A percentile compares a stretch with the other conserved stretches of the same genome.
Evolutionary conservation across 139 green algal species (phyloP).

Genomic region (Chlorella sp.): DNA sequence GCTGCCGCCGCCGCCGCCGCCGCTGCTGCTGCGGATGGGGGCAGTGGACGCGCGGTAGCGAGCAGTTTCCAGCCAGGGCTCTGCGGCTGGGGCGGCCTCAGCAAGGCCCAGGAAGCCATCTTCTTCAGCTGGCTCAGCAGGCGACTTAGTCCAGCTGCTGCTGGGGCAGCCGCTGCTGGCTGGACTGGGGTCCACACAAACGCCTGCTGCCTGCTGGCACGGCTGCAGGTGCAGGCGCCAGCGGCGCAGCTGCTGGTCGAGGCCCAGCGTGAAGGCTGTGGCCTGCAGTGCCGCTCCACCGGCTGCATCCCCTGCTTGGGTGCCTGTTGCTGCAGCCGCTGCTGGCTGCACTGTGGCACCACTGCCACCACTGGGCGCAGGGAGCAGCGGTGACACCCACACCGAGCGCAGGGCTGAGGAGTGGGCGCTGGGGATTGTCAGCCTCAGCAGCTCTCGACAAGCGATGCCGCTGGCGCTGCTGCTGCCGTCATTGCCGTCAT

Average conservation of each 20-base stretch:
- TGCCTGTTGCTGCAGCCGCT: background rate
- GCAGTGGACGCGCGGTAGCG: background rate
- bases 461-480: background rate
- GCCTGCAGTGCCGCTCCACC: background rate
- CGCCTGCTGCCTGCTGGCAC: background rate
- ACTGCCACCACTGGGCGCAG: background rate
- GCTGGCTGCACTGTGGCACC: no score
- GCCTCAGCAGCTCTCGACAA: background rate
- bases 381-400: conserved; percentile 30
- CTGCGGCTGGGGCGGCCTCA: background rate
- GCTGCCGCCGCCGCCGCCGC: background rate
- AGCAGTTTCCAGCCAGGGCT: background rate
- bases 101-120: no score
- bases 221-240: conserved; percentile 26
- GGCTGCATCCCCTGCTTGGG: background rate
- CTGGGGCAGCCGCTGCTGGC: background rate
- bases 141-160: background rate
- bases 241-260: conserved; percentile 56
- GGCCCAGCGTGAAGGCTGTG: conserved; percentile 32
- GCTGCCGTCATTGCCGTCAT: background rate
- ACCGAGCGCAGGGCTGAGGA: conserved; percentile 47
- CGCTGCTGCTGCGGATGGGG: background rate
- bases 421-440: conserved; percentile 45
- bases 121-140: background rate
- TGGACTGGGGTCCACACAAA: no score